Base-by-base conservation (phyloP, 2,329 filamentous ascomycete species). In the Trichoderma atroviride region DNA sequence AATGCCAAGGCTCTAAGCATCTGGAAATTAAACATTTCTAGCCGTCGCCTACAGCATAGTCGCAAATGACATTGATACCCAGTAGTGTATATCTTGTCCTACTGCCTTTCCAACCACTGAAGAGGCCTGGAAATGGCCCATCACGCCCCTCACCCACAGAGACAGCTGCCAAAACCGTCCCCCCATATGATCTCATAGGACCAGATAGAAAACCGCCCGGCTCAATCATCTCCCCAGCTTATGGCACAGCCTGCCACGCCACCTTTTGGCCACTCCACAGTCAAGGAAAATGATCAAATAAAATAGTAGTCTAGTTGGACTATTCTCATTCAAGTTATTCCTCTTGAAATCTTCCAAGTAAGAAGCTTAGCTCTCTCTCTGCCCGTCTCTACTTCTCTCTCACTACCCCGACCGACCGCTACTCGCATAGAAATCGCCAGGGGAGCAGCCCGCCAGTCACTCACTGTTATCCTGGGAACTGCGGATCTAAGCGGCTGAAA, bases 401-500 rank as follows among this genome's bases (percentile, higher is more conserved):
- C 47, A 14, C 19, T 50, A 22, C n/a, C 43, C 43, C 43, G n/a
- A 22, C 43, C 43, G 43, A 50, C 43, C 43, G n/a, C 56, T n/a
- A 37, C 56, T 13, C 50, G 35, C 37, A 43, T 40, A 19, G 35
- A 43, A 60, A 24, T 13, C 47, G n/a, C 47, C 47, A 50, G 47
- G 47, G n/a, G 22, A 50, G 22, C n/a, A 50, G n/a, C n/a, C n/a
- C n/a, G 47, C n/a, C 47, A 24, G n/a, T 50, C 43, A 22, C 43
- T 37, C n/a, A 10, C 33, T n/a, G n/a, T n/a, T n/a, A n/a, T n/a
- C n/a, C 19, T 33, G 59, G 37, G 22, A 40, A 35, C 47, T 40
- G 65, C 57, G 65, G 57, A 68, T 61, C 65, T 68, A 68, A 61
- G 65, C 47, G 57, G 57, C 43, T 47, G 40, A 50, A 50, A 50